Evolutionary conservation across 176 grass and related monocot genomes (phyloP).

Genomic region (Lolium rigidum): DNA sequence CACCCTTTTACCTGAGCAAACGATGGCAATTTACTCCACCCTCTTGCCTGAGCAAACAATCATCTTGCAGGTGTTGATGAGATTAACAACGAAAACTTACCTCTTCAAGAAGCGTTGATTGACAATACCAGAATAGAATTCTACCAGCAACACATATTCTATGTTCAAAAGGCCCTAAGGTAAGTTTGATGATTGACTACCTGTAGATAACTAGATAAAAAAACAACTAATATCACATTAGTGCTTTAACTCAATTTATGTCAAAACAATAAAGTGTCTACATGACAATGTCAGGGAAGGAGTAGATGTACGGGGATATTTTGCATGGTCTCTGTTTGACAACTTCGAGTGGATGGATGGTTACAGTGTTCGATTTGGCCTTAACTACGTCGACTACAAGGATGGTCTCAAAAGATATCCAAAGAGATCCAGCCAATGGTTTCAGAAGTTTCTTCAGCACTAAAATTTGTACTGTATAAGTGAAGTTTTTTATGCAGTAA

Average conservation of each 20-base stretch:
- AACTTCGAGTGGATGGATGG: constrained; percentile 92
- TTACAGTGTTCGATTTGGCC: constrained; percentile 81
- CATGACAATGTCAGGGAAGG: constrained; percentile 63
- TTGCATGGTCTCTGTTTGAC: constrained; percentile 88
- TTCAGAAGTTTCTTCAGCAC: constrained; percentile 61
- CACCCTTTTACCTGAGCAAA: not conserved
- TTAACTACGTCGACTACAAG: constrained; percentile 75
- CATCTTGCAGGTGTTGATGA: constrained; percentile 68
- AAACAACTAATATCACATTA: not conserved
- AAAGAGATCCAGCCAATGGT: constrained; percentile 73
- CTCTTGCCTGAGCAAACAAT: constrained; percentile 20
- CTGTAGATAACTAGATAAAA: not conserved
- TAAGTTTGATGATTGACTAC: constrained; percentile 41
- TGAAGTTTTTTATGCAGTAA: constrained; percentile 25
- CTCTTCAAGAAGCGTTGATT: constrained; percentile 66
- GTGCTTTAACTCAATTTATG: not conserved
- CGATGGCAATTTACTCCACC: not conserved
- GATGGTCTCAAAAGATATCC: constrained; percentile 82
- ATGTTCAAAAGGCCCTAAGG: constrained; percentile 61
- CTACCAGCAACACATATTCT: constrained; percentile 62
- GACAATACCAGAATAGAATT: constrained; percentile 75
- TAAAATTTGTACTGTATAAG: constrained; percentile 15
- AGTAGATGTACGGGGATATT: constrained; percentile 70
- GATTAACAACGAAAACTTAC: constrained; percentile 58
- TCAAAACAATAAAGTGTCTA: not conserved